Base-by-base conservation (phyloP, 495 filamentous ascomycete genomes). In the Podospora australis region DNA sequence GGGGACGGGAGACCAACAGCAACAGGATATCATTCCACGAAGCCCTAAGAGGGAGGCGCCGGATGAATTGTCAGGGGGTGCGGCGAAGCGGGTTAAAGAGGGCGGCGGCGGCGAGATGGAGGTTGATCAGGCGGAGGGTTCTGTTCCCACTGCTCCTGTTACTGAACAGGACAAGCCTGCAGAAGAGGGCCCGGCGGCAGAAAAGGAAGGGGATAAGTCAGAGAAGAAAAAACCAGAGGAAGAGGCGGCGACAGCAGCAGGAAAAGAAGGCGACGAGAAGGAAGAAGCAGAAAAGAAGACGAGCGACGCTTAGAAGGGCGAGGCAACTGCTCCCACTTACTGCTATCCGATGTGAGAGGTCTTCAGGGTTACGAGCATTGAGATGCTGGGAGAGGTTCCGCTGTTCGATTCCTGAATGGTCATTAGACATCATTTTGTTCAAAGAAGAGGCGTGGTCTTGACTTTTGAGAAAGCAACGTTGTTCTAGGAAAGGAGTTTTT, bases 11-110 rank as follows among this genome's bases (percentile, higher is more conserved):
- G n/a, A 44, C 13, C 22, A 29, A 20, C 44, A 22, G 9, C 49
- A 19, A 17, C 20, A n/a, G 11, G 20, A 14, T 13, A 29, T 26
- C 11, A 35, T 60, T 9, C 52, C 49, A 13, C 41, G 35, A 19
- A 68, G 65, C 32, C 63, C 68, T 11, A 73, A 78, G 50, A 61
- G 66, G 17, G 74, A 75, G 30, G 71, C 72, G 0, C 68, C 67
- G 28, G 72, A 74, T 14, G 56, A 67, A 4, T 54, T 72, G 6
- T 69, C 60, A 16, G 50, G 39, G 0, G 59, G 46, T 10, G 57
- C 60, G 28, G 57, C 67, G 35, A 77, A 74, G 51, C 38, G 53
- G 16, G n/a, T 65, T 0, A 73, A 64, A 46, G 69, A 68, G 39
- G n/a, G n/a, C n/a, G n/a, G n/a, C n/a, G n/a, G n/a, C n/a, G n/a